Evolutionary conservation across 495 filamentous ascomycete species (phyloP), one percentile per base, ranked within the genome.

Genomic region (Thermothielavioides terrestris): DNA sequence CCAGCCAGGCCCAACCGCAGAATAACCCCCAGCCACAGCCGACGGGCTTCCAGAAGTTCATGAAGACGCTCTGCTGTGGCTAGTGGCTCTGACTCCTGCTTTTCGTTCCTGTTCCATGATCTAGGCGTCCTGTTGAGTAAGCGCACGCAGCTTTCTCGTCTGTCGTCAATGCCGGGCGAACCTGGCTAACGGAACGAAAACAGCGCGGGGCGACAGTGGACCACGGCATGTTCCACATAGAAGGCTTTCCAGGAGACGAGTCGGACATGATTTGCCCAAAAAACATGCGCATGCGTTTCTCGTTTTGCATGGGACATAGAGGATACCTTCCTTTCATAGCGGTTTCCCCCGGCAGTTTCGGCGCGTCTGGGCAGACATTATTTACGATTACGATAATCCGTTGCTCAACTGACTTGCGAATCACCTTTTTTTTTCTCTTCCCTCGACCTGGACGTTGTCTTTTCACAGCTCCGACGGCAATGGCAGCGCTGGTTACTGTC

Each of bases 11-110:
- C 45, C 58, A 54, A 40, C 59, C 43, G 56, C 57, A 54, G 51
- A 59, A 55, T 66, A 77, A 70, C 47, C 69, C 69, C 46, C 60
- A 66, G 46, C 60, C 62, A 43, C 75, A 79, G 54, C 76, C 72
- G 10, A 75, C 72, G 9, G 76, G 75, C 38, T 76, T 79, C 69
- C 78, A 83, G 62, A 89, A 89, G 68, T 73, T 89, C 68, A 82
- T 86, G 84, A 89, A 88, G 71, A 77, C 77, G 52, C 70, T 90
- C 32, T 90, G 86, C 76, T 90, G 86, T 71, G 81, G 86, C 78
- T 83, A 77, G 73, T 74, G 12, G 20, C 22, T 25, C 46, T 37
- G 36, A 26, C 40, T 11, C 18, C 17, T 47, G 30, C 25, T 47
- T 35, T 51, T 47, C 9, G 22, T 42, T 30, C n/a, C n/a, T 27